A percentile compares a stretch with the other conserved stretches of the same genome.
phyloP scores from a whole-genome alignment of 495 filamentous ascomycete species.

The Penicillium salamii region DNA sequence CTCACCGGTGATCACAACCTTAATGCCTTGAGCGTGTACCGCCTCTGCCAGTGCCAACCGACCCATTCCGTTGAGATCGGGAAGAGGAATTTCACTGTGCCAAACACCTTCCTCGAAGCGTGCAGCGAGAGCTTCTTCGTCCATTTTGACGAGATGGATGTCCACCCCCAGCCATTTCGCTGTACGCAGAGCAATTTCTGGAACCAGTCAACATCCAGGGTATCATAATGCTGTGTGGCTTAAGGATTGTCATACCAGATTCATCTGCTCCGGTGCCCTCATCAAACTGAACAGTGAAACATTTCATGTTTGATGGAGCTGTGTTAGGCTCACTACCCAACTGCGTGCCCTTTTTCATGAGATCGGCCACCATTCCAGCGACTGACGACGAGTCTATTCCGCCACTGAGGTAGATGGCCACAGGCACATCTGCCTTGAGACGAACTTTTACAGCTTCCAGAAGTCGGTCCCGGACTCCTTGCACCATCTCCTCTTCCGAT shows the following conservation, averaged over 20 bases:
- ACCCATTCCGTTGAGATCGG: conserved; percentile 47
- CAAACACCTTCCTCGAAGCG: conserved; percentile 49
- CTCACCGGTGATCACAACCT: conserved; percentile 51
- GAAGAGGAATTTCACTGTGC: conserved; percentile 43
- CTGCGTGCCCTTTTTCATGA: conserved; percentile 36
- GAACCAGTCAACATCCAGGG: background rate
- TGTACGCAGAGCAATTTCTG: conserved; percentile 47
- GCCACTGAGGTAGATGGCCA: conserved; percentile 52
- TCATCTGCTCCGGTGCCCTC: conserved; percentile 44
- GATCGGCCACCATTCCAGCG: conserved; percentile 50
- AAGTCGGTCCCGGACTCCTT: conserved; percentile 40
- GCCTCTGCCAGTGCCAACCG: conserved; percentile 44
- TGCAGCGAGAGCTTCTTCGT: conserved; percentile 42
- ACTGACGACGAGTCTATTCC: conserved; percentile 52
- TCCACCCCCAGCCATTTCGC: conserved; percentile 49
- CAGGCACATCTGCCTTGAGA: conserved; percentile 50
- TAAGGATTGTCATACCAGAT: too few relatives aligned
- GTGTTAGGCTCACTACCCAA: conserved; percentile 10
- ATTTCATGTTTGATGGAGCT: conserved; percentile 32
- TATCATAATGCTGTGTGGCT: too few relatives aligned
- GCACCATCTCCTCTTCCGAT: conserved; percentile 43
- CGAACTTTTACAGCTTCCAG: conserved; percentile 46
- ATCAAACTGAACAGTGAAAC: conserved; percentile 50
- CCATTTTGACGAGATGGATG: conserved; percentile 39
- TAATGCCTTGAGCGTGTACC: conserved; percentile 40